Percentiles rank a stretch among this genome's conserved stretches.
Evolutionary conservation across 2,329 filamentous ascomycete species (phyloP).

Genomic region (Pseudocercospora crystallina): DNA sequence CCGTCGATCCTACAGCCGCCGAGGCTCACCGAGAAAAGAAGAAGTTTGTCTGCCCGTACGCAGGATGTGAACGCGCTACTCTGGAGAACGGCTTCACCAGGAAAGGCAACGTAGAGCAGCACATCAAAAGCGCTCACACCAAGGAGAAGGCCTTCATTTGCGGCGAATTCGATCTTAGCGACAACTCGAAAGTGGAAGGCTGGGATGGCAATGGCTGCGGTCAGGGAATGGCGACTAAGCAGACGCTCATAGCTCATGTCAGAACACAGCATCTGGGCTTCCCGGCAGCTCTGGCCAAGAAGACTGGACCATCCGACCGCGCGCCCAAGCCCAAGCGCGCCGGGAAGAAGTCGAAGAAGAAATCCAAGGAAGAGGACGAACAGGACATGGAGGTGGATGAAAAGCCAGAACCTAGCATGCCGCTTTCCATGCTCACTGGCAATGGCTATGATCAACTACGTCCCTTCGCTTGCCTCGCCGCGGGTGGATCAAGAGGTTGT

Average conservation of each 20-base stretch:
- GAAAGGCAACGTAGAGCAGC: slow-evolving; percentile 76
- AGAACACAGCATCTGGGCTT: slow-evolving; percentile 76
- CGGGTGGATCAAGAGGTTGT: slow-evolving; percentile 41
- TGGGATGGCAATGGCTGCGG: slow-evolving; percentile 72
- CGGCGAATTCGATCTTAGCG: slow-evolving; percentile 65
- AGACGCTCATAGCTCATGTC: slow-evolving; percentile 78
- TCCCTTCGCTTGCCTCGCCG: slow-evolving; percentile 53
- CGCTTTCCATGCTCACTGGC: slow-evolving; percentile 52
- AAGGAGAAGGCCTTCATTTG: slow-evolving; percentile 75
- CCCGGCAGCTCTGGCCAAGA: slow-evolving; percentile 19
- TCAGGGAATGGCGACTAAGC: slow-evolving; percentile 72
- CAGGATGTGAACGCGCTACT: slow-evolving; percentile 63
- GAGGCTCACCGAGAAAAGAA: slow-evolving; percentile 10
- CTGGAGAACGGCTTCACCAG: slow-evolving; percentile 76
- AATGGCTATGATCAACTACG: slow-evolving; percentile 54
- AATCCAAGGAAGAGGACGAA: slow-evolving; percentile 7
- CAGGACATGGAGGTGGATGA: slow-evolving; percentile 19
- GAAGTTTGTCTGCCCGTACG: slow-evolving; percentile 24
- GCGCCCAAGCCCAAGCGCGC: slow-evolving; percentile 1
- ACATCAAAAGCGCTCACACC: slow-evolving; percentile 75
- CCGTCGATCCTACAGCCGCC: neutral
- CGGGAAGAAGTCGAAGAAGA: slow-evolving; percentile 4
- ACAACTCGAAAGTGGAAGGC: slow-evolving; percentile 53
- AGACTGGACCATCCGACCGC: slow-evolving; percentile 8
- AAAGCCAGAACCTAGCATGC: slow-evolving; percentile 7